A percentile compares a stretch with the other conserved stretches of the same genome.
Evolutionary conservation across 2,329 filamentous ascomycete genomes (phyloP).

Genomic region (Pseudogymnoascus sp.): DNA sequence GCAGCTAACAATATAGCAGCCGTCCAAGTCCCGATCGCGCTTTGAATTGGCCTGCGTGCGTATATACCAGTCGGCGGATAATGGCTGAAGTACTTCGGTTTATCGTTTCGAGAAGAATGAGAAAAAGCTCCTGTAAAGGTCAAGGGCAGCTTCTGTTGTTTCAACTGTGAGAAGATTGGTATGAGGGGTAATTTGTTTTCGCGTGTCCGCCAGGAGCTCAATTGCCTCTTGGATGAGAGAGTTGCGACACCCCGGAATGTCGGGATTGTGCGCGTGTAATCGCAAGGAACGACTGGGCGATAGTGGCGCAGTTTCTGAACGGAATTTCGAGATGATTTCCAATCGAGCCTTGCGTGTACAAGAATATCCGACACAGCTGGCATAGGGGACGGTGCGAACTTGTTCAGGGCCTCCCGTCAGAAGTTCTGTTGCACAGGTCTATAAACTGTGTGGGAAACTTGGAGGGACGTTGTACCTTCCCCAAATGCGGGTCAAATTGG

Average conservation of each 20-base stretch:
- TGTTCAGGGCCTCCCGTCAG: background rate
- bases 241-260: background rate
- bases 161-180: background rate
- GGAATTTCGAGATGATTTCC: background rate
- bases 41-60: background rate
- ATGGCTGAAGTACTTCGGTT: background rate
- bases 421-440: background rate
- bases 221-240: conserved; percentile 3
- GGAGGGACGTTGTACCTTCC: background rate
- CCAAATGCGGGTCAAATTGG: background rate
- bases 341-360: background rate
- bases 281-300: background rate
- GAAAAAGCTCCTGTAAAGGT: background rate
- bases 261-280: background rate
- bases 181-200: background rate
- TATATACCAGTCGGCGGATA: background rate
- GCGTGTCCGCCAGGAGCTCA: background rate
- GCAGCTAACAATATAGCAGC: background rate
- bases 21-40: conserved; percentile 1
- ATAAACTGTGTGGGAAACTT: background rate
- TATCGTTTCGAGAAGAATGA: background rate
- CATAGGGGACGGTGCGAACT: background rate
- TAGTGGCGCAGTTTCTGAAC: background rate
- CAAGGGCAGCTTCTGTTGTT: background rate
- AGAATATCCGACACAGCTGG: background rate